Evolutionary conservation across 78 protist genomes (phyloP).

Genomic region (Dictyostelium purpureum): DNA sequence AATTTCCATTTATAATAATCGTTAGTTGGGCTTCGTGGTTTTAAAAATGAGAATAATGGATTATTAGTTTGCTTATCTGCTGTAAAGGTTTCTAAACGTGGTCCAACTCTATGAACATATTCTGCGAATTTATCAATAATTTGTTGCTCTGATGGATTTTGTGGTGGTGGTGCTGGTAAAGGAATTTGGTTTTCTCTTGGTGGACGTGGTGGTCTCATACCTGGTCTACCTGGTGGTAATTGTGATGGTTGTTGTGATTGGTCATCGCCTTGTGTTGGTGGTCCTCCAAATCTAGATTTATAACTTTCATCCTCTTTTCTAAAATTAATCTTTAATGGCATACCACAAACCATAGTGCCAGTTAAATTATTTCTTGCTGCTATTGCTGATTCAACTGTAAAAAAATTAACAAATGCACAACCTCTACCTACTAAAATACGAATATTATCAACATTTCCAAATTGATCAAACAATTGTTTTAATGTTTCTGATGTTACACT

Average conservation of each 20-base stretch:
- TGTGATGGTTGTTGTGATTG: no score
- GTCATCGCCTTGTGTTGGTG: neutral
- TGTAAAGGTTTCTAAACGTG: slow-evolving; percentile 58
- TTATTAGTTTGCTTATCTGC: slow-evolving; percentile 56
- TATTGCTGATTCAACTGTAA: slow-evolving; percentile 17
- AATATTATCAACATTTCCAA: slow-evolving; percentile 58
- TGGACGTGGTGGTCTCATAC: neutral
- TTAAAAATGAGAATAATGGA: slow-evolving; percentile 49
- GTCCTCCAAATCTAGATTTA: neutral
- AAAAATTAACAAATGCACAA: slow-evolving; percentile 78
- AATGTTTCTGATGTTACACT: slow-evolving; percentile 25
- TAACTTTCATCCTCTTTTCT: slow-evolving; percentile 27
- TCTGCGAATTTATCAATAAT: slow-evolving; percentile 59
- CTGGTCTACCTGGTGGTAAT: neutral
- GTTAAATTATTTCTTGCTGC: slow-evolving; percentile 25
- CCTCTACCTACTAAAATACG: slow-evolving; percentile 33
- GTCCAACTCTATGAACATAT: slow-evolving; percentile 63
- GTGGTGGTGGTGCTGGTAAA: slow-evolving; percentile 65
- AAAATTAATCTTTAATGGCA: slow-evolving; percentile 57
- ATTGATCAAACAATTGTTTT: slow-evolving; percentile 24
- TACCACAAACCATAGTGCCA: slow-evolving; percentile 40
- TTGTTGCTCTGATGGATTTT: slow-evolving; percentile 14
- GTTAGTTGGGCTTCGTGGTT: neutral
- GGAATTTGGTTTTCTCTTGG: slow-evolving; percentile 6
- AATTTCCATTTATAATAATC: slow-evolving; percentile 78